These are phyloP conservation scores for Ceratocystis variospora DNA, from an alignment of 2,329 filamentous ascomycete genomes.

Conservation along the genomic window DNA sequence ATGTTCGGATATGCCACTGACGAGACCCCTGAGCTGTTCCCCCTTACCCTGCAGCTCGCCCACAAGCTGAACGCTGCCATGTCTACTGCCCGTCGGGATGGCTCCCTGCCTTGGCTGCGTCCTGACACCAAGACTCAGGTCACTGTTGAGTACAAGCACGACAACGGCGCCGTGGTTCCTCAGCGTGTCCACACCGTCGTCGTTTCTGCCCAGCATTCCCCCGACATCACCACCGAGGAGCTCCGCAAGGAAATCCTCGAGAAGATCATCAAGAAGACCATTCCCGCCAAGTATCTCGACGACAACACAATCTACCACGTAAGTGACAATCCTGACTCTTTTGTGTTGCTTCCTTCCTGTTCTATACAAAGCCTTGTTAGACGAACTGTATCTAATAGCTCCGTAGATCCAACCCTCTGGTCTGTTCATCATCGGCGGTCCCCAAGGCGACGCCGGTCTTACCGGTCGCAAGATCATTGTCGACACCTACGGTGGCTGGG, in stretches of 20 bases:
- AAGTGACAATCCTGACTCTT: slow-evolving; percentile 28
- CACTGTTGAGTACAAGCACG: slow-evolving; percentile 96
- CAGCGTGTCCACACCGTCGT: slow-evolving; percentile 92
- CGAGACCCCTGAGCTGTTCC: slow-evolving; percentile 94
- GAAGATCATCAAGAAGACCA: slow-evolving; percentile 93
- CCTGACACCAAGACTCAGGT: slow-evolving; percentile 99
- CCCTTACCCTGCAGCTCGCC: slow-evolving; percentile 81
- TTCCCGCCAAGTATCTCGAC: slow-evolving; percentile 82
- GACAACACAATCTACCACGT: slow-evolving; percentile 93
- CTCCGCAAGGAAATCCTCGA: slow-evolving; percentile 89
- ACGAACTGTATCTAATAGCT: slow-evolving; percentile 16
- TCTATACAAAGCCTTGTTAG: neutral
- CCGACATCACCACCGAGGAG: slow-evolving; percentile 77
- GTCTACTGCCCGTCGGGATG: slow-evolving; percentile 76
- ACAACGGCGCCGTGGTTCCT: slow-evolving; percentile 84
- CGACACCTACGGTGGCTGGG: slow-evolving; percentile 99
- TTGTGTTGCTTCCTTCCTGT: neutral
- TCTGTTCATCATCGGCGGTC: slow-evolving; percentile 97
- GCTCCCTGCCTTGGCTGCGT: slow-evolving; percentile 80
- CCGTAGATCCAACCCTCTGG: slow-evolving; percentile 81
- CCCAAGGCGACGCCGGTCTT: slow-evolving; percentile 95
- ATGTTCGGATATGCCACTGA: slow-evolving; percentile 99
- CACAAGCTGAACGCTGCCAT: slow-evolving; percentile 97
- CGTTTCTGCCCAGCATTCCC: slow-evolving; percentile 86
- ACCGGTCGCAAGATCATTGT: slow-evolving; percentile 99